A percentile compares a stretch with the other conserved stretches of the same genome.
These are phyloP conservation scores for Suillus hirtellus DNA, from an alignment of 768 basidiomycete genomes.

Conservation along the genomic window DNA sequence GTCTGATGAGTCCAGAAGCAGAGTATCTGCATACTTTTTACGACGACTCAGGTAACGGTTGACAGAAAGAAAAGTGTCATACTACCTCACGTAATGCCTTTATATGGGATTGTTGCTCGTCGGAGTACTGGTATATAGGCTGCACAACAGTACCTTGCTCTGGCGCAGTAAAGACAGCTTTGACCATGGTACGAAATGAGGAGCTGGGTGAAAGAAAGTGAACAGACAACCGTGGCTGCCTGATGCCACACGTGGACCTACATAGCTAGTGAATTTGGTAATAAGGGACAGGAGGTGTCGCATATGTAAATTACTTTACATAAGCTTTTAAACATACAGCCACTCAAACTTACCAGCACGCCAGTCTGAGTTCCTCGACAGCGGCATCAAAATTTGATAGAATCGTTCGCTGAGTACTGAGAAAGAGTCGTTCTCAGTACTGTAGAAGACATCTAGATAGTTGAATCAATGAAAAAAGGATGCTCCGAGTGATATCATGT, in stretches of 20 bases:
- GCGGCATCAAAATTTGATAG: too few species aligned
- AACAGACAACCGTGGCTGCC: neutral
- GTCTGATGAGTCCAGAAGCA: constrained; percentile 65
- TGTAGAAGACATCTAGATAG: too few species aligned
- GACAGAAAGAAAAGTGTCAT: constrained; percentile 19
- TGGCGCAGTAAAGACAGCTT: constrained; percentile 55
- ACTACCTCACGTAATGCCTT: constrained; percentile 68
- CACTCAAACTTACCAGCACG: too few species aligned
- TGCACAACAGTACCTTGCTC: constrained; percentile 50
- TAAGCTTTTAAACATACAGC: too few species aligned
- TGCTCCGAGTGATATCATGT: too few species aligned
- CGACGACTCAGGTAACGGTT: neutral
- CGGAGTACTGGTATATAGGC: constrained; percentile 61
- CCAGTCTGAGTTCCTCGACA: too few species aligned
- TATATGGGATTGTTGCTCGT: constrained; percentile 61
- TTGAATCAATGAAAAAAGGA: too few species aligned
- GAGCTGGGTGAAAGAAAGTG: neutral
- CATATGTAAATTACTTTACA: too few species aligned
- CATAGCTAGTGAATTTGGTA: neutral
- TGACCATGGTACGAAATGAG: constrained; percentile 32
- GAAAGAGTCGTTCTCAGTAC: too few species aligned
- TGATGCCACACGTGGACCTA: neutral
- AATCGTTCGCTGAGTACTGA: too few species aligned
- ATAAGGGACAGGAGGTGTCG: too few species aligned
- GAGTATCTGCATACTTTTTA: constrained; percentile 62